Base-by-base conservation (phyloP, 2,329 filamentous ascomycete genomes). In the Epichloe typhina region DNA sequence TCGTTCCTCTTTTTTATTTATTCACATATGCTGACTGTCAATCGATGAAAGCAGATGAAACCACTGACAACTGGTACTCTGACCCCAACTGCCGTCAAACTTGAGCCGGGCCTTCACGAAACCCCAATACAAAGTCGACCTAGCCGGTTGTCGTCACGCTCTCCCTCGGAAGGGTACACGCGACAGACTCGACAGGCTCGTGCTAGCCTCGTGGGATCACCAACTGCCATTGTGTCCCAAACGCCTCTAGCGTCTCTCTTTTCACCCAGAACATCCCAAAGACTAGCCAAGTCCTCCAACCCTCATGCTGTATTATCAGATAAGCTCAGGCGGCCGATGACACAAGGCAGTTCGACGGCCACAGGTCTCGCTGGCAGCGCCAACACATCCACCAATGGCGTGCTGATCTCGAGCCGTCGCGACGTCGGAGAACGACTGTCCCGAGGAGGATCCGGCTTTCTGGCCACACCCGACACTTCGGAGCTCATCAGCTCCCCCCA, bases 381-480 rank as follows among this genome's bases (percentile, higher is more conserved):
- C 41, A 49, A 33, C 35, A 33, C 42, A 17, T 15, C 46, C 13
- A 23, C 39, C 13, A 42, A 21, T 31, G 48, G 38, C 47, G 46
- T 33, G n/a, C 41, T 41, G n/a, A 23, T 46, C 21, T 38, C 23
- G 31, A 26, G 39, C 49, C 60, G 61, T 40, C 62, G 58, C 11
- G 58, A 60, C 41, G n/a, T 49, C 9, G 46, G 50, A 17, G 64
- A 65, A 31, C 55, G 61, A 50, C 51, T 54, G 0, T 53, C 54
- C 1, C 57, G 62, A 47, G 57, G 55, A 5, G 51, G 55, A 7
- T 59, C 64, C 5, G 62, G 62, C 53, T 61, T 74, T 55, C 69
- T 79, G 19, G 74, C 75, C 13, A 83, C 79, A 0, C 80, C 80
- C n/a, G 78, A 82, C 56, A 69, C 73, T 11, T 75, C 77, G 11